A percentile compares a stretch with the other conserved stretches of the same genome.
phyloP scores from a whole-genome alignment of 108 stramenopile species.

The Licmophora abbreviata region DNA sequence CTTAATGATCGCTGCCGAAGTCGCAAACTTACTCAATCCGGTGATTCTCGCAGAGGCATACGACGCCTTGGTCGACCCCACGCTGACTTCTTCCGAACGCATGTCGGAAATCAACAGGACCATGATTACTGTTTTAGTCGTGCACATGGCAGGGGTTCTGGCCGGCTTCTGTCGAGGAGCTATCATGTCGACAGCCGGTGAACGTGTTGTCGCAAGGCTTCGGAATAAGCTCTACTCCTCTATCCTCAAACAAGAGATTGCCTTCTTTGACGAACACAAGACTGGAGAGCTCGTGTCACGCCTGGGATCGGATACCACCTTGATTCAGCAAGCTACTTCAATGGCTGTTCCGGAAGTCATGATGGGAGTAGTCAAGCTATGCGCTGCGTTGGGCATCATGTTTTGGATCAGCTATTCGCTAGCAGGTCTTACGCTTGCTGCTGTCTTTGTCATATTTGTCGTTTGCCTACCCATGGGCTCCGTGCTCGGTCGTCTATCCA shows the following conservation, averaged over 20 bases:
- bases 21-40: conserved; percentile 22
- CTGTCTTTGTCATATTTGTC: conserved; percentile 38
- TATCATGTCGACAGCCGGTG: conserved; percentile 48
- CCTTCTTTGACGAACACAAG: conserved; percentile 73
- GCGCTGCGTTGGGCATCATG: conserved; percentile 47
- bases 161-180: conserved; percentile 35
- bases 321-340: conserved; percentile 53
- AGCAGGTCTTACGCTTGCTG: conserved; percentile 48
- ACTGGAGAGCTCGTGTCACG: conserved; percentile 76
- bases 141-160: conserved; percentile 17
- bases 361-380: conserved; percentile 29
- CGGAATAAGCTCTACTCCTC: conserved; percentile 38
- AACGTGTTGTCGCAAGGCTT: conserved; percentile 67
- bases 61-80: conserved; percentile 31
- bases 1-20: conserved; percentile 29
- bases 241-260: conserved; percentile 69
- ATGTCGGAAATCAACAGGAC: conserved; percentile 31
- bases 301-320: conserved; percentile 52
- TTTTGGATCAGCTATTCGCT: conserved; percentile 55
- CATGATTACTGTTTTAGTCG: conserved; percentile 29
- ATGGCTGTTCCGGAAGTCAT: conserved; percentile 42
- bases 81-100: neutral
- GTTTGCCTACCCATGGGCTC: conserved; percentile 40
- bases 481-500: conserved; percentile 39
- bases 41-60: conserved; percentile 42